Evolutionary conservation across 2,329 filamentous ascomycete species (phyloP).

Genomic region (Lasiodiplodia sp.): DNA sequence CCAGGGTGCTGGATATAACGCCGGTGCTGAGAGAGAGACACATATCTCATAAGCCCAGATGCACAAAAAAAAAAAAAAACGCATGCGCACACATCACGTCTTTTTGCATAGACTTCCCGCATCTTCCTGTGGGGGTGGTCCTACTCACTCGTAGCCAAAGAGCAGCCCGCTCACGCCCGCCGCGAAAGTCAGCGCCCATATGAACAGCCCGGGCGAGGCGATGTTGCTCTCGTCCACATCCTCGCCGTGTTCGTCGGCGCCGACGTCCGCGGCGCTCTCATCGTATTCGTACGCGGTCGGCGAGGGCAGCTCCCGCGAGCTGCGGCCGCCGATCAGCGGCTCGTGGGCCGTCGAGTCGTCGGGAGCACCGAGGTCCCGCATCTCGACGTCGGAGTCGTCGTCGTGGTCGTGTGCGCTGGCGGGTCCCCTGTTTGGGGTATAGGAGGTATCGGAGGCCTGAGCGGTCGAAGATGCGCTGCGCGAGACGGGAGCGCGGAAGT

Average conservation of each 20-base stretch:
- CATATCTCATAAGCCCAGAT: neutral
- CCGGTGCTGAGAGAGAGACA: conserved; percentile 55
- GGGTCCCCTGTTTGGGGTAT: neutral
- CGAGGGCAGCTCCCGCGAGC: conserved; percentile 6
- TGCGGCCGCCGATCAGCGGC: conserved; percentile 26
- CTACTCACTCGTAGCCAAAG: conserved; percentile 65
- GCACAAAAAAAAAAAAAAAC: neutral
- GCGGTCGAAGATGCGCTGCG: neutral
- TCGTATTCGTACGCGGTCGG: conserved; percentile 16
- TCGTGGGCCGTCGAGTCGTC: conserved; percentile 22
- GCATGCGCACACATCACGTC: neutral
- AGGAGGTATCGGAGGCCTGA: neutral
- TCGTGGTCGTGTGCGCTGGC: neutral
- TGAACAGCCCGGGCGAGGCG: conserved; percentile 50
- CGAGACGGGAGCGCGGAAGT: neutral
- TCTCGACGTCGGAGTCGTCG: conserved; percentile 21
- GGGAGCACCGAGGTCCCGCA: conserved; percentile 18
- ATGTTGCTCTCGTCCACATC: conserved; percentile 42
- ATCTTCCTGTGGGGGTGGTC: neutral
- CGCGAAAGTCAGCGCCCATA: conserved; percentile 64
- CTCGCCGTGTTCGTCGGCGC: conserved; percentile 33
- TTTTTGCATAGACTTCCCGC: neutral
- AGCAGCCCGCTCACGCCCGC: conserved; percentile 65
- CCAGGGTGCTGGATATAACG: conserved; percentile 67
- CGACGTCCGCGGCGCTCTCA: conserved; percentile 26